Conservation (phyloP, 176 grass and related monocot genomes). For the Eragrostis curvula region DNA sequence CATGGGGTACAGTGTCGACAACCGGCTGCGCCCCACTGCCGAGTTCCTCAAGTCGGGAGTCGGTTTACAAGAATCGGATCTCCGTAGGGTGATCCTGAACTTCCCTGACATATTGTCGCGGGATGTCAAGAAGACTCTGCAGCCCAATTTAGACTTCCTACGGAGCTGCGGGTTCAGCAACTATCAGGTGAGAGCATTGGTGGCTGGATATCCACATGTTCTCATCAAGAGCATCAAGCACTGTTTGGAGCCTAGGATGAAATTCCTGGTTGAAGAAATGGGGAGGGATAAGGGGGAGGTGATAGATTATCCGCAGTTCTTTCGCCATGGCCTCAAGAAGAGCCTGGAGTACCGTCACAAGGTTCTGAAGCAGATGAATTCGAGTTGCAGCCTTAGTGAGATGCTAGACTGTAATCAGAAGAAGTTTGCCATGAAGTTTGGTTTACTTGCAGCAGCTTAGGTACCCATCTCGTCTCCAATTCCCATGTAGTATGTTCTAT, state of each 20-base stretch:
- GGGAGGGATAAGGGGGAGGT: slow-evolving; percentile 69
- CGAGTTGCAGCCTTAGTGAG: slow-evolving; percentile 80
- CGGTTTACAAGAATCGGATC: slow-evolving; percentile 58
- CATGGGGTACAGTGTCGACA: slow-evolving; percentile 84
- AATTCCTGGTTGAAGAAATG: slow-evolving; percentile 90
- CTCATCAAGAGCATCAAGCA: slow-evolving; percentile 90
- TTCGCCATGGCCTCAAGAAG: slow-evolving; percentile 84
- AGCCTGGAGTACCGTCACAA: slow-evolving; percentile 88
- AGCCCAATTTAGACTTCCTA: slow-evolving; percentile 77
- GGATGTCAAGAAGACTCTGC: slow-evolving; percentile 72
- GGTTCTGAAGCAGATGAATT: slow-evolving; percentile 69
- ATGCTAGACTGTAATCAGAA: slow-evolving; percentile 90
- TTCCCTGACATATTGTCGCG: slow-evolving; percentile 78
- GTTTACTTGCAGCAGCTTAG: slow-evolving; percentile 54
- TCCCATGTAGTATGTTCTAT: slow-evolving; percentile 42
- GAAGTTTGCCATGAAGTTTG: slow-evolving; percentile 84
- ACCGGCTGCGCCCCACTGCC: slow-evolving; percentile 70
- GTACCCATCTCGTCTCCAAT: slow-evolving; percentile 32
- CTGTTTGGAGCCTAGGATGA: slow-evolving; percentile 92
- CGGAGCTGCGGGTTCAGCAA: slow-evolving; percentile 64
- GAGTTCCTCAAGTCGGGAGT: slow-evolving; percentile 83
- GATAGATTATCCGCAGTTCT: slow-evolving; percentile 88
- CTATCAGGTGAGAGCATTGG: slow-evolving; percentile 64
- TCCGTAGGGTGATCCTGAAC: slow-evolving; percentile 65
- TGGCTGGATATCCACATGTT: slow-evolving; percentile 81